Conservation (phyloP, 2,329 filamentous ascomycete genomes). For the Aspergillus spinulosporus region DNA sequence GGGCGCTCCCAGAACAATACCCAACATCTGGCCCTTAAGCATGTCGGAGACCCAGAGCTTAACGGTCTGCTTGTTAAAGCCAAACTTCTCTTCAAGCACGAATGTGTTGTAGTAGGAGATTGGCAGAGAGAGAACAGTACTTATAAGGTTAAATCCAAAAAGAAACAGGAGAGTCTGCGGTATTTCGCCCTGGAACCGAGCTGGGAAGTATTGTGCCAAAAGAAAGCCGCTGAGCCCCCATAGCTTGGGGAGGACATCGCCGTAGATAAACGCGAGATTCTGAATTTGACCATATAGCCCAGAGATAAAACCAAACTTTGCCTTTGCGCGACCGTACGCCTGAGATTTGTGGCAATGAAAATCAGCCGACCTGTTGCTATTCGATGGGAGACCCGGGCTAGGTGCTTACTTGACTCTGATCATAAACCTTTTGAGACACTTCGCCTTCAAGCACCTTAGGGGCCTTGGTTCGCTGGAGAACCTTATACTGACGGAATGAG, state of each 20-base stretch:
- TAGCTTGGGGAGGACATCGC: conserved; percentile 84
- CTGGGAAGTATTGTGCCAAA: conserved; percentile 72
- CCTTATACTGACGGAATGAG: conserved; percentile 82
- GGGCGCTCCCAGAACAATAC: conserved; percentile 76
- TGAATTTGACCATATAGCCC: conserved; percentile 83
- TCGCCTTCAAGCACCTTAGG: conserved; percentile 87
- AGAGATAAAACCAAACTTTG: conserved; percentile 79
- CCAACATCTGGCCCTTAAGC: conserved; percentile 84
- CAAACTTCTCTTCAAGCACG: conserved; percentile 92
- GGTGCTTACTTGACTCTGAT: conserved; percentile 74
- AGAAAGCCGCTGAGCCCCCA: conserved; percentile 79
- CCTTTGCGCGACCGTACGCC: conserved; percentile 94
- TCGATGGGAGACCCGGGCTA: background rate
- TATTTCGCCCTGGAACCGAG: conserved; percentile 85
- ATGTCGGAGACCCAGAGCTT: conserved; percentile 86
- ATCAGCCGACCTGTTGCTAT: background rate
- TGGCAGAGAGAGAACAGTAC: conserved; percentile 76
- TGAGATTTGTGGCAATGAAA: conserved; percentile 31
- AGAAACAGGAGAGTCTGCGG: conserved; percentile 91
- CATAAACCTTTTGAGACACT: conserved; percentile 84
- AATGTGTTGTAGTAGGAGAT: conserved; percentile 90
- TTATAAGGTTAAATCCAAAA: conserved; percentile 79
- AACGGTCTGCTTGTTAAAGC: conserved; percentile 97
- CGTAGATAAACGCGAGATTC: conserved; percentile 85
- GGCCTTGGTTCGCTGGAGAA: conserved; percentile 75